Conservation (phyloP, 768 basidiomycete genomes). For the Cystobasidium onofrii region DNA sequence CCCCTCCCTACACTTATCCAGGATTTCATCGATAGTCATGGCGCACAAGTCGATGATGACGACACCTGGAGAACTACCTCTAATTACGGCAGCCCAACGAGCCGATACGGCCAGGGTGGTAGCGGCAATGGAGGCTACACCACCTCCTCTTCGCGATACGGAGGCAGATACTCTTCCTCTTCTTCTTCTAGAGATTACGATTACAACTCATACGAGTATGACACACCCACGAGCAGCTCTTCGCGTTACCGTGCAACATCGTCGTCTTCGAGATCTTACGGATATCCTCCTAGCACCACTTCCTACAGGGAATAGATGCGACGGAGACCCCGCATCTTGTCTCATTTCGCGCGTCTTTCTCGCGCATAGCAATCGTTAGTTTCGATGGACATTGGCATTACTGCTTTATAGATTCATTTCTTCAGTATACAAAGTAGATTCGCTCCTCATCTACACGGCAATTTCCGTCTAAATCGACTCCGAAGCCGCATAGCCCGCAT, state of each 20-base stretch:
- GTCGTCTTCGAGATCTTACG: not conserved
- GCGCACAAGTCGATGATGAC: not conserved
- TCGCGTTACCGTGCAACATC: not conserved
- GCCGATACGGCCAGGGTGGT: not conserved
- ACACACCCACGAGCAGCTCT: not conserved
- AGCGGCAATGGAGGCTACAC: not conserved
- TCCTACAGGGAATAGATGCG: not conserved
- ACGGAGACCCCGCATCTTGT: not conserved
- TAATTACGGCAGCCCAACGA: not conserved
- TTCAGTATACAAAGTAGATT: too few relatives aligned
- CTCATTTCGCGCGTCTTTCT: not conserved
- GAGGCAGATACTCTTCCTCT: not conserved
- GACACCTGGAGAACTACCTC: not conserved
- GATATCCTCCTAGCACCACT: not conserved
- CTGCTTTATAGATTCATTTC: too few relatives aligned
- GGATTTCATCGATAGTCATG: constrained; percentile 15
- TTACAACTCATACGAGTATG: not conserved
- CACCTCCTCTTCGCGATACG: not conserved
- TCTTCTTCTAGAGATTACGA: too few relatives aligned
- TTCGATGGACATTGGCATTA: too few relatives aligned
- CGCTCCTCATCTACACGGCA: too few relatives aligned
- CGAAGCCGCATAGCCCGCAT: too few relatives aligned
- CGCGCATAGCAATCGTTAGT: too few relatives aligned
- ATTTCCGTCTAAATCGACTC: too few relatives aligned
- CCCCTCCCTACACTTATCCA: not conserved